These are phyloP conservation scores for Ochetophila trinervis DNA, from an alignment of 306 rosid genomes.

Conservation along the genomic window DNA sequence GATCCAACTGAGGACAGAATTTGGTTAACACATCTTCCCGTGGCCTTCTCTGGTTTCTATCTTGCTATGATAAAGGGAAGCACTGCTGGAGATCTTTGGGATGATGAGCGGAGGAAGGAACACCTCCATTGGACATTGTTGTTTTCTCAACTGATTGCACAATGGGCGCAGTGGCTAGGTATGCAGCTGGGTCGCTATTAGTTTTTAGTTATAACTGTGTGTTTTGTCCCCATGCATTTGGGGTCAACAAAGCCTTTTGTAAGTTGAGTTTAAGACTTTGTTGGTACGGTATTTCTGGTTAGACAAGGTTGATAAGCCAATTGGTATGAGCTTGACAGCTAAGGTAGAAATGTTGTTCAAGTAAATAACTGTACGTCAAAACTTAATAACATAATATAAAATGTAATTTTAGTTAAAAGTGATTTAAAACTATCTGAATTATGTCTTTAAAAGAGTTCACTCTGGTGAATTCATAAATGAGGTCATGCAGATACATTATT, in stretches of 20 bases:
- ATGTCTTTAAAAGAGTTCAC: no score
- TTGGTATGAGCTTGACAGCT: no score
- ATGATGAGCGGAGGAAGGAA: slow-evolving; percentile 71
- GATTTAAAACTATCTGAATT: no score
- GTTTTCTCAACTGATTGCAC: slow-evolving; percentile 74
- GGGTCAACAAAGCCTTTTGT: background rate
- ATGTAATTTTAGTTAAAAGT: no score
- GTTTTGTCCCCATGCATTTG: background rate
- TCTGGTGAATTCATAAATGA: no score
- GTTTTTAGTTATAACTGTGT: slow-evolving; percentile 17
- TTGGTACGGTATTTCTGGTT: background rate
- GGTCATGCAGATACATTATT: no score
- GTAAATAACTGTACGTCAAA: no score
- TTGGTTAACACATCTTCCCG: background rate
- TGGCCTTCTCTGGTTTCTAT: slow-evolving; percentile 11
- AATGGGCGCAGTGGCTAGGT: slow-evolving; percentile 97
- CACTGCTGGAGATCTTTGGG: slow-evolving; percentile 58
- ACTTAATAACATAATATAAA: no score
- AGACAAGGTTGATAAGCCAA: no score
- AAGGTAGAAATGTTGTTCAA: no score
- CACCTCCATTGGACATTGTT: slow-evolving; percentile 76
- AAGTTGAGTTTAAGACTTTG: slow-evolving; percentile 3
- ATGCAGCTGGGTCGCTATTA: slow-evolving; percentile 13
- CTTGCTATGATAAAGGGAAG: slow-evolving; percentile 29
- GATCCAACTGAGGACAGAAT: background rate